A percentile compares a stretch with the other conserved stretches of the same genome.
These are phyloP conservation scores for Daldinia eschscholtzii DNA, from an alignment of 2,329 filamentous ascomycete genomes.

Conservation along the genomic window DNA sequence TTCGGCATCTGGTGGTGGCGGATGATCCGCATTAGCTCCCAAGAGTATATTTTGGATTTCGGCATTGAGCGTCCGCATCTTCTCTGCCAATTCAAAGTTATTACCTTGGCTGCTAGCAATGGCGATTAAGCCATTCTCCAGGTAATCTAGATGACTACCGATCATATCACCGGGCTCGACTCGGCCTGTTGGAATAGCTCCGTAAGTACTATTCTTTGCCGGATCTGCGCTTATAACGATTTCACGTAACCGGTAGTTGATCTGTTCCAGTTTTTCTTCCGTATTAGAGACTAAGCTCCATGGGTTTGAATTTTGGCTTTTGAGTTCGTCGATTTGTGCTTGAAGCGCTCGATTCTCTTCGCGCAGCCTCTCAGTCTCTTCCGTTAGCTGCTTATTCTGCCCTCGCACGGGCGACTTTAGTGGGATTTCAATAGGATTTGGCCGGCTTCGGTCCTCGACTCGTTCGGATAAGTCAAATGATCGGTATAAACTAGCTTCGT, in stretches of 20 bases:
- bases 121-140: conserved; percentile 73
- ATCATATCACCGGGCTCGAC: conserved; percentile 62
- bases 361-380: conserved; percentile 61
- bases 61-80: conserved; percentile 72
- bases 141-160: conserved; percentile 74
- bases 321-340: conserved; percentile 54
- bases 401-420: conserved; percentile 68
- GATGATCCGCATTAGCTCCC: conserved; percentile 61
- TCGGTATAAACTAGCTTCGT: conserved; percentile 80
- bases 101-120: conserved; percentile 69
- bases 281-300: conserved; percentile 69
- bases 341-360: conserved; percentile 60
- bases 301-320: conserved; percentile 54
- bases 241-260: conserved; percentile 76
- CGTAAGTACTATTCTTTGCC: conserved; percentile 62
- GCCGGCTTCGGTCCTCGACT: conserved; percentile 49
- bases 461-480: conserved; percentile 75
- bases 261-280: conserved; percentile 73
- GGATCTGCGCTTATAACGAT: conserved; percentile 75
- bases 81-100: conserved; percentile 62
- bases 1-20: conserved; percentile 69
- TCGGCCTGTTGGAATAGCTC: conserved; percentile 57
- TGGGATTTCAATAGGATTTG: conserved; percentile 68
- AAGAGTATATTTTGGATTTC: conserved; percentile 72
- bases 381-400: conserved; percentile 64